phyloP scores from a whole-genome alignment of 768 basidiomycete genomes.

The Podaxis sp. region DNA sequence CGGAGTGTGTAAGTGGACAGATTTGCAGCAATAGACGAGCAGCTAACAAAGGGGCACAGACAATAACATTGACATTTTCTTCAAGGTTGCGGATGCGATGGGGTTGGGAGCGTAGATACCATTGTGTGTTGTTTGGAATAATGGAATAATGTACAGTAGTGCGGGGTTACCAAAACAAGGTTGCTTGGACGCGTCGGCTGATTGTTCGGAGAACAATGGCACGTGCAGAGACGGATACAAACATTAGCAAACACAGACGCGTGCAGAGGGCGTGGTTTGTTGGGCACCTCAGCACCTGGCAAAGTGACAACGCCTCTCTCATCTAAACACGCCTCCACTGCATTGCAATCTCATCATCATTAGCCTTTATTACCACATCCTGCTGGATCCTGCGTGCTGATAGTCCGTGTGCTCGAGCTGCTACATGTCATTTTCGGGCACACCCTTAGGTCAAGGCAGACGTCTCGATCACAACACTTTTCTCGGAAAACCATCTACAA shows the following conservation, averaged over 20 bases:
- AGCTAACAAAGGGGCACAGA: conserved; percentile 25
- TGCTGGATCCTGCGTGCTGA: conserved; percentile 20
- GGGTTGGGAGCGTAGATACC: conserved; percentile 22
- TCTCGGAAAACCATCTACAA: conserved; percentile 57
- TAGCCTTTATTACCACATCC: not conserved
- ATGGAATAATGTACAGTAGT: not conserved
- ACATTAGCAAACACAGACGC: conserved; percentile 14
- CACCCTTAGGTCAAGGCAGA: conserved; percentile 82
- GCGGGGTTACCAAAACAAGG: not conserved
- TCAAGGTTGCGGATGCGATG: conserved; percentile 39
- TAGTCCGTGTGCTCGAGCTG: conserved; percentile 23
- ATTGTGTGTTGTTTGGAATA: not conserved
- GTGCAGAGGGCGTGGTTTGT: conserved; percentile 6
- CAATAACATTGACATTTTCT: conserved; percentile 44
- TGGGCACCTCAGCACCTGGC: too few relatives aligned
- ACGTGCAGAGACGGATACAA: conserved; percentile 16
- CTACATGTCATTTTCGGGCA: conserved; percentile 85
- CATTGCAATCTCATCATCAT: not conserved
- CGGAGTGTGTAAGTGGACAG: conserved; percentile 37
- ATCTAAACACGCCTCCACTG: not conserved
- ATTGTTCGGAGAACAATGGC: conserved; percentile 13
- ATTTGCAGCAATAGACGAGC: not conserved
- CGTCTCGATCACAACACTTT: conserved; percentile 81
- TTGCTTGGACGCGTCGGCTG: conserved; percentile 1
- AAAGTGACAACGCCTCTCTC: not conserved